Conservation (phyloP, 768 basidiomycete species). For the Lepiota brunneoincarnata region DNA sequence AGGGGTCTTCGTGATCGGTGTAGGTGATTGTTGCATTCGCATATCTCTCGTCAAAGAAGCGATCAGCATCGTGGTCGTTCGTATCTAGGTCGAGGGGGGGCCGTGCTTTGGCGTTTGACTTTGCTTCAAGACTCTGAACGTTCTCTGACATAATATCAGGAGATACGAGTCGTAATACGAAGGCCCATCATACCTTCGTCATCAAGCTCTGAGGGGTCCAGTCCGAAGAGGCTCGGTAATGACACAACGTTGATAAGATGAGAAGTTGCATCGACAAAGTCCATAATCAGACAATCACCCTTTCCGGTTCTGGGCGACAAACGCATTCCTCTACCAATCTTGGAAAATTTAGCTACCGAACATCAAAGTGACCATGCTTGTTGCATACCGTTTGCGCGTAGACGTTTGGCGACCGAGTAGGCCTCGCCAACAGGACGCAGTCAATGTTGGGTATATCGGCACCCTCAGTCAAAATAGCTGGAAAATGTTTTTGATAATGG, state of each 20-base stretch:
- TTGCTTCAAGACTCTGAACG: slow-evolving; percentile 3
- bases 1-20: slow-evolving; percentile 74
- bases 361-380: not conserved
- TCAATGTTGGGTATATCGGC: slow-evolving; percentile 95
- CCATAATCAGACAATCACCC: slow-evolving; percentile 81
- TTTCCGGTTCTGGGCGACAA: slow-evolving; percentile 81
- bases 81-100: not conserved
- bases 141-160: slow-evolving; percentile 3
- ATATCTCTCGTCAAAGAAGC: slow-evolving; percentile 1
- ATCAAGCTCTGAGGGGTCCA: slow-evolving; percentile 65
- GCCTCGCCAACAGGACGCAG: slow-evolving; percentile 83
- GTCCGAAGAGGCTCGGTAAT: slow-evolving; percentile 80
- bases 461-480: slow-evolving; percentile 90
- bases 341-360: slow-evolving; percentile 1
- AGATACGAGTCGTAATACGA: slow-evolving; percentile 6
- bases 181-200: slow-evolving; percentile 51
- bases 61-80: not conserved
- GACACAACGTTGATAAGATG: slow-evolving; percentile 73
- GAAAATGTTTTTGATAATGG: not conserved
- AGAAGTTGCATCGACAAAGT: slow-evolving; percentile 78
- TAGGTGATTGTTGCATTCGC: slow-evolving; percentile 55
- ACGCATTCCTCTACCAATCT: slow-evolving; percentile 94
- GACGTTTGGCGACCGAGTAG: slow-evolving; percentile 85
- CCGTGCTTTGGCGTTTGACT: slow-evolving; percentile 1
- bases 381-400: slow-evolving; percentile 85